Evolutionary conservation across 768 basidiomycete species (phyloP).

Genomic region (Trametopsis cervina): DNA sequence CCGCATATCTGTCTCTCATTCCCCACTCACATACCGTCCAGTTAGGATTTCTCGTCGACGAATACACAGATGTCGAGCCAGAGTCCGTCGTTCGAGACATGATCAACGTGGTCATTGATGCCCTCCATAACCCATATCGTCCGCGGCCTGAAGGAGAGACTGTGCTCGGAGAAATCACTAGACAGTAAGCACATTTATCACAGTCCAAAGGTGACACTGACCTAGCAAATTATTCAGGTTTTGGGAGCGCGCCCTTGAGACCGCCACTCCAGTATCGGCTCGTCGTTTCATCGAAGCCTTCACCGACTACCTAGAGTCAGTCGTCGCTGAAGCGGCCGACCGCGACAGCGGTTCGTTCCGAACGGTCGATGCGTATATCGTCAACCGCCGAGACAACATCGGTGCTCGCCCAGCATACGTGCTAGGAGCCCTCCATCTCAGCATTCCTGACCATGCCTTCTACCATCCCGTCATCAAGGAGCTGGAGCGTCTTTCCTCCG

Average conservation of each 20-base stretch:
- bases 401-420: constrained; percentile 20
- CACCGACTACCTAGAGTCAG: constrained; percentile 3
- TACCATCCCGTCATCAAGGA: constrained; percentile 44
- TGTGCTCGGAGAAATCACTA: constrained; percentile 16
- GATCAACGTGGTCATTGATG: neutral
- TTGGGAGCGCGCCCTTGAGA: neutral
- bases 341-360: constrained; percentile 13
- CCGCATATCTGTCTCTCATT: neutral
- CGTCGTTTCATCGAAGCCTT: neutral
- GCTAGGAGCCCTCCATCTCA: constrained; percentile 38
- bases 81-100: neutral
- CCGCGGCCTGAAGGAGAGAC: constrained; percentile 1
- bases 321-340: constrained; percentile 20
- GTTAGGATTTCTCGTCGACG: neutral
- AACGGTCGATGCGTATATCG: constrained; percentile 18
- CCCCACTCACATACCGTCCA: too few relatives aligned
- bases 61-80: neutral
- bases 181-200: constrained; percentile 16
- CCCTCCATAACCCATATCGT: neutral
- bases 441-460: constrained; percentile 53
- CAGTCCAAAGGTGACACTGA: constrained; percentile 16
- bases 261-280: neutral
- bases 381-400: constrained; percentile 20
- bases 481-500: constrained; percentile 46
- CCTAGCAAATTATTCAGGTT: neutral